Evolutionary conservation across 78 protist species (phyloP).

Genomic region (Ministeria vibrans): DNA sequence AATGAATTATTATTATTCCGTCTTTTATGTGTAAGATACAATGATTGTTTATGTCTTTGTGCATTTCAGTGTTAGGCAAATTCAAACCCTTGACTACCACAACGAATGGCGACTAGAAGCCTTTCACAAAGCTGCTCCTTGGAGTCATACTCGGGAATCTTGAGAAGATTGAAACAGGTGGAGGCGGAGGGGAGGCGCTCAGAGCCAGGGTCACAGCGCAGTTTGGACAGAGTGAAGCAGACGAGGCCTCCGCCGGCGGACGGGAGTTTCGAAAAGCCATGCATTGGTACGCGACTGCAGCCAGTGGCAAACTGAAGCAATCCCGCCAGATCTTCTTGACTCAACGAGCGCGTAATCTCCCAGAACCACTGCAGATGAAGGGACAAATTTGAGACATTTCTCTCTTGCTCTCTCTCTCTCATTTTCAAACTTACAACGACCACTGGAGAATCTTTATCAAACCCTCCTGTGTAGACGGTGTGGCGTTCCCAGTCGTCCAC

Average conservation of each 20-base stretch:
- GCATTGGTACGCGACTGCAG: not conserved
- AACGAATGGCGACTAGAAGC: not conserved
- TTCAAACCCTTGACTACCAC: not conserved
- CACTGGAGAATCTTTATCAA: not conserved
- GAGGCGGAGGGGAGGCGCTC: not conserved
- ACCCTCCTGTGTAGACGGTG: constrained; percentile 58
- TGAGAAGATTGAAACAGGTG: not conserved
- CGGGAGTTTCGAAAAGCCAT: not conserved
- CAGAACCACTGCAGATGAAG: not conserved
- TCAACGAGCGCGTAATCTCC: not conserved
- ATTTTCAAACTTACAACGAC: not conserved
- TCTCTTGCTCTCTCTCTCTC: not conserved
- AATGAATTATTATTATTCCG: not conserved
- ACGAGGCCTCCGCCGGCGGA: not conserved
- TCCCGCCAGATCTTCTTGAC: not conserved
- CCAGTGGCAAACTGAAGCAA: not conserved
- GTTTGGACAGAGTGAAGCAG: not conserved
- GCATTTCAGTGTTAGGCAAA: not conserved
- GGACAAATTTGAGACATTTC: not conserved
- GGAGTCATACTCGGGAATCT: not conserved
- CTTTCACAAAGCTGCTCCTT: not conserved
- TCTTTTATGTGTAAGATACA: not conserved
- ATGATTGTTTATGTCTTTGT: not conserved
- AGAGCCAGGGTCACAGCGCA: not conserved
- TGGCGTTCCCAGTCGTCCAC: constrained; percentile 65